Evolutionary conservation across 1,139 yeast genomes (phyloP).

Genomic region (Diutina sp.): DNA sequence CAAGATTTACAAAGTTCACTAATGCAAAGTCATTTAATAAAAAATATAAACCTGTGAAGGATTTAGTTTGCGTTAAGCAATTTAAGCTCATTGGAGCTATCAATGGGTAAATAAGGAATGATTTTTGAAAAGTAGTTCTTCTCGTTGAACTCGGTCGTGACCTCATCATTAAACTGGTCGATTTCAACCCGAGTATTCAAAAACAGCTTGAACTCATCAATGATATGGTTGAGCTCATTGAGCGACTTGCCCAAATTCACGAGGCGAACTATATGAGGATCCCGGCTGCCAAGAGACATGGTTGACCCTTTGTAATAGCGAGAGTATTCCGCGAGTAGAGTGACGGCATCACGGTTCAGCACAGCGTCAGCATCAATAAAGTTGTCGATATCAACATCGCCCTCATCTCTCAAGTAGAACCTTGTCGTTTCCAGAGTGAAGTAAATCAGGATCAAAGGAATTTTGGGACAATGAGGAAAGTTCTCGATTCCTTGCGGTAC

Average conservation of each 20-base stretch:
- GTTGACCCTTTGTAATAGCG: background rate
- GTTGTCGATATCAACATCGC: constrained; percentile 5
- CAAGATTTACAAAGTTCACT: no score
- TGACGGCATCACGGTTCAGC: constrained; percentile 3
- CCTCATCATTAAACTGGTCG: constrained; percentile 16
- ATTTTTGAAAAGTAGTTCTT: constrained; percentile 23
- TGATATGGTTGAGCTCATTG: constrained; percentile 48
- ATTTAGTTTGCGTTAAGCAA: constrained; percentile 22
- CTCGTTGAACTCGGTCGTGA: constrained; percentile 13
- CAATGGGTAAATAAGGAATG: constrained; percentile 29
- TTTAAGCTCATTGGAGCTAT: constrained; percentile 24
- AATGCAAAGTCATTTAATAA: background rate
- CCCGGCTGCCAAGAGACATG: background rate
- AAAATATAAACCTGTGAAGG: background rate
- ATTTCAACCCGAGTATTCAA: constrained; percentile 26
- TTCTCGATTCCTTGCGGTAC: constrained; percentile 2
- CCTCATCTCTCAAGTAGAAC: constrained; percentile 21
- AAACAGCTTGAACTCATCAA: constrained; percentile 47
- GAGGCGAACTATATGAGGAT: constrained; percentile 3
- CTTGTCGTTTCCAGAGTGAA: constrained; percentile 19
- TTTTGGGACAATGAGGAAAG: constrained; percentile 12
- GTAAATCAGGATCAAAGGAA: constrained; percentile 25
- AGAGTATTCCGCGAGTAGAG: background rate
- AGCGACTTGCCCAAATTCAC: constrained; percentile 46
- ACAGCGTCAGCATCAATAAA: constrained; percentile 8